Percentiles rank a stretch among this genome's conserved stretches.
phyloP scores from a whole-genome alignment of 2,329 filamentous ascomycete genomes.

The Colletotrichum simmondsii region DNA sequence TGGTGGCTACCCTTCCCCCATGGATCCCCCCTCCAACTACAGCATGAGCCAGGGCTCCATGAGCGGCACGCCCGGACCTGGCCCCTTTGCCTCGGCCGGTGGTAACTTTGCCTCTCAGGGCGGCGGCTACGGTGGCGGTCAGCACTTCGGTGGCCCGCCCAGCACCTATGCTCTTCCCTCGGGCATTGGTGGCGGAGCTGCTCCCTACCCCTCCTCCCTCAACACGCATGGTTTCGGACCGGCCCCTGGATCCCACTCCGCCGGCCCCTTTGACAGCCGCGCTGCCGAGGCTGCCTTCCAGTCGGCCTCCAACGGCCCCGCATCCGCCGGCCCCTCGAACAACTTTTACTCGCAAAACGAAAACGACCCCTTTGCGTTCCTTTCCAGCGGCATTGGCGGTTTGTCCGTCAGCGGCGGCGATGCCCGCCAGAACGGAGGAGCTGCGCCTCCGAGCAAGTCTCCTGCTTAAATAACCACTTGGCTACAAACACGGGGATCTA shows the following conservation, averaged over 20 bases:
- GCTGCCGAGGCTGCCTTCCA: constrained; percentile 95
- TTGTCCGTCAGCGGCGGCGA: constrained; percentile 77
- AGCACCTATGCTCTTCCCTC: constrained; percentile 92
- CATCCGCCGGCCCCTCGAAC: constrained; percentile 79
- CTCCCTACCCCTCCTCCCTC: constrained; percentile 82
- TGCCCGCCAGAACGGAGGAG: constrained; percentile 70
- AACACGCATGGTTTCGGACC: constrained; percentile 81
- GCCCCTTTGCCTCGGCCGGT: constrained; percentile 76
- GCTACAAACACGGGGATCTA: constrained; percentile 22
- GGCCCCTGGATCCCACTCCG: constrained; percentile 81
- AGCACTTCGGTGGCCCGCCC: constrained; percentile 88
- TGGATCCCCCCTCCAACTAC: constrained; percentile 87
- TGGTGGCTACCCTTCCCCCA: constrained; percentile 87
- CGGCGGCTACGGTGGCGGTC: constrained; percentile 70
- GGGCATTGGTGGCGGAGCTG: constrained; percentile 81
- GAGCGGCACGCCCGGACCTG: constrained; percentile 82
- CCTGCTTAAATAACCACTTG: constrained; percentile 58
- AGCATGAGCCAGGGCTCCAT: constrained; percentile 91
- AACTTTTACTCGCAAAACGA: constrained; percentile 75
- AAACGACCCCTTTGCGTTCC: constrained; percentile 83
- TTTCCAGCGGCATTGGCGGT: constrained; percentile 77
- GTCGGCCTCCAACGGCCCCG: constrained; percentile 83
- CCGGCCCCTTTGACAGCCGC: constrained; percentile 90
- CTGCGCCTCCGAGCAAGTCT: constrained; percentile 68
- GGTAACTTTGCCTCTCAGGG: constrained; percentile 66